These are phyloP conservation scores for Albizia julibrissin DNA, from an alignment of 306 rosid genomes.

Conservation along the genomic window DNA sequence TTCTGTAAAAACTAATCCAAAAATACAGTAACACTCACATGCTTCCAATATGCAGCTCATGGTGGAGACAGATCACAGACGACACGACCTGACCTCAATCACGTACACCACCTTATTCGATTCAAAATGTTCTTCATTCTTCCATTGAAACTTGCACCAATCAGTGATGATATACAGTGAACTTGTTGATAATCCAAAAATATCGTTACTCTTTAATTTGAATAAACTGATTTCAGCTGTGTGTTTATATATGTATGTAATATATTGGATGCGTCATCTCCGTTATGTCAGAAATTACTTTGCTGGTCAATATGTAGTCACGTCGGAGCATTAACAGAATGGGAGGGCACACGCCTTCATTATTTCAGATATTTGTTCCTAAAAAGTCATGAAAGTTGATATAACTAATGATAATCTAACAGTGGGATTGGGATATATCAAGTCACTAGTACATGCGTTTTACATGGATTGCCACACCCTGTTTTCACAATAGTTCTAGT, in stretches of 20 bases:
- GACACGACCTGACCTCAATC: neutral
- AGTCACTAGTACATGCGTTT: neutral
- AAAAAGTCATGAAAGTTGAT: neutral
- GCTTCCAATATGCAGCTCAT: neutral
- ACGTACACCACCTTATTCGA: neutral
- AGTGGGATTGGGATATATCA: neutral
- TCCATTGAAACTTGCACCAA: neutral
- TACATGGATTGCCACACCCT: neutral
- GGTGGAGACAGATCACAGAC: neutral
- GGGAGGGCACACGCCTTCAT: neutral
- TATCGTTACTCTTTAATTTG: neutral
- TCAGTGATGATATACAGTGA: neutral
- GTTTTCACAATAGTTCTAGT: neutral
- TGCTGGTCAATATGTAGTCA: neutral
- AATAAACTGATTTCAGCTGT: neutral
- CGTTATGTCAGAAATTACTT: neutral
- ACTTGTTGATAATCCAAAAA: neutral
- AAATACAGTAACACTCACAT: neutral
- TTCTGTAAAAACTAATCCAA: too few species aligned
- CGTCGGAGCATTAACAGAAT: neutral
- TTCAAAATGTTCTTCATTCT: neutral
- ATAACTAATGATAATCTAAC: neutral
- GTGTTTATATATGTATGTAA: too few species aligned
- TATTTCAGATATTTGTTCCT: neutral
- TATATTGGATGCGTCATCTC: conserved; percentile 6